Evolutionary conservation across 148 eudicot species (phyloP).

Genomic region (Cornus florida): DNA sequence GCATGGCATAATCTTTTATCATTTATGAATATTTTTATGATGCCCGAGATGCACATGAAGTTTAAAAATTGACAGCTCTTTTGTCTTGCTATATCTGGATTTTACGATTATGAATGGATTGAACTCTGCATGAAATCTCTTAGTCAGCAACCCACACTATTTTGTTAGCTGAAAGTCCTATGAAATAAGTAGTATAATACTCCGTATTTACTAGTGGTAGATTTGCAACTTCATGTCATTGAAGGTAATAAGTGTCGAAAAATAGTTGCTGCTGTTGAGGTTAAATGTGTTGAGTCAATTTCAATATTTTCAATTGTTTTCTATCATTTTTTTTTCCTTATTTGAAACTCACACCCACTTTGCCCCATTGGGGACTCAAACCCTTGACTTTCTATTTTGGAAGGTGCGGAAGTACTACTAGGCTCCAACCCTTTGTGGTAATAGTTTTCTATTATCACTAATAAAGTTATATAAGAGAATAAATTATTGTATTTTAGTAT

Average conservation of each 20-base stretch:
- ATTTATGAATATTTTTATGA: not conserved
- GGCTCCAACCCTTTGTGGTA: too few species aligned
- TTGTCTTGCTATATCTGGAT: not conserved
- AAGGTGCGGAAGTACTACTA: too few species aligned
- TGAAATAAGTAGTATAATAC: not conserved
- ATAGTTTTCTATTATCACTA: too few species aligned
- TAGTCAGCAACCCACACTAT: not conserved
- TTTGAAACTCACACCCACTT: not conserved
- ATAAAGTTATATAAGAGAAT: too few species aligned
- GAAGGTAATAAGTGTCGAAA: not conserved
- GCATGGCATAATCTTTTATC: not conserved
- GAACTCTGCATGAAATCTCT: too few species aligned
- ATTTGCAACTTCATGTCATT: not conserved
- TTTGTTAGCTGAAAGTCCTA: not conserved
- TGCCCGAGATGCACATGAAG: not conserved
- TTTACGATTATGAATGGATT: too few species aligned
- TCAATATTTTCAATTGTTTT: not conserved
- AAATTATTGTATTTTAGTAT: not conserved
- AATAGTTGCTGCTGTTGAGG: not conserved
- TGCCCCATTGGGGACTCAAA: not conserved
- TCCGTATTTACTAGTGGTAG: not conserved
- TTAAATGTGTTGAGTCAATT: not conserved
- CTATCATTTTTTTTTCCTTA: not conserved
- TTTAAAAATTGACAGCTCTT: not conserved
- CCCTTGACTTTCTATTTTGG: not conserved